Conservation (phyloP, 208 protist genomes). For the Acanthamoeba castellanii region DNA sequence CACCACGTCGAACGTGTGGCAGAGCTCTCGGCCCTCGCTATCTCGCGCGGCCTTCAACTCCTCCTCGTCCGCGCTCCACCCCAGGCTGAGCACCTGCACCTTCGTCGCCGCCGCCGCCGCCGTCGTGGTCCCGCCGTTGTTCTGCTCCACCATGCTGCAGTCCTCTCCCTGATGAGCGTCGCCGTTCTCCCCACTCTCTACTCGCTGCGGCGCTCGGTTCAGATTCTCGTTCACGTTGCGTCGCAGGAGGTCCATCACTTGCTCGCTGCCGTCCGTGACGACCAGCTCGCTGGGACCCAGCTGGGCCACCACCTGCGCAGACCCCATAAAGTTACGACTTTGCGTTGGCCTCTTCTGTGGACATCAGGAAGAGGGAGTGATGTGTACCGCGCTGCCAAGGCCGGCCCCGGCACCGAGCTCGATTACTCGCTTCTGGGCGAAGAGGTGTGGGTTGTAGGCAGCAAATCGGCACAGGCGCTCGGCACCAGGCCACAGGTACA, state of each 20-base stretch:
- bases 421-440: neutral
- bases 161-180: neutral
- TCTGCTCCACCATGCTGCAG: neutral
- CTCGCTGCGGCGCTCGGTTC: neutral
- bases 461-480: conserved; percentile 17
- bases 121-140: neutral
- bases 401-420: conserved; percentile 10
- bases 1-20: neutral
- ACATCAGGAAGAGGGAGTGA: neutral
- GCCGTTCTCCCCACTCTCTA: neutral
- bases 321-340: neutral
- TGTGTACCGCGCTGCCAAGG: neutral
- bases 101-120: neutral
- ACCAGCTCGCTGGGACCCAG: neutral
- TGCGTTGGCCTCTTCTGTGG: neutral
- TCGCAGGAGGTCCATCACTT: conserved; percentile 13
- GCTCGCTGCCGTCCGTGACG: conserved; percentile 10
- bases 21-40: conserved; percentile 10
- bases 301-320: neutral
- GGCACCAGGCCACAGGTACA: conserved; percentile 29
- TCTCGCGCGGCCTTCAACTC: neutral
- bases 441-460: neutral
- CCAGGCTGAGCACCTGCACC: neutral
- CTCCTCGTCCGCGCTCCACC: conserved; percentile 18
- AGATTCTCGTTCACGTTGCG: conserved; percentile 47